Conservation (phyloP, 2,329 filamentous ascomycete genomes). For the Thielaviopsis musarum region DNA sequence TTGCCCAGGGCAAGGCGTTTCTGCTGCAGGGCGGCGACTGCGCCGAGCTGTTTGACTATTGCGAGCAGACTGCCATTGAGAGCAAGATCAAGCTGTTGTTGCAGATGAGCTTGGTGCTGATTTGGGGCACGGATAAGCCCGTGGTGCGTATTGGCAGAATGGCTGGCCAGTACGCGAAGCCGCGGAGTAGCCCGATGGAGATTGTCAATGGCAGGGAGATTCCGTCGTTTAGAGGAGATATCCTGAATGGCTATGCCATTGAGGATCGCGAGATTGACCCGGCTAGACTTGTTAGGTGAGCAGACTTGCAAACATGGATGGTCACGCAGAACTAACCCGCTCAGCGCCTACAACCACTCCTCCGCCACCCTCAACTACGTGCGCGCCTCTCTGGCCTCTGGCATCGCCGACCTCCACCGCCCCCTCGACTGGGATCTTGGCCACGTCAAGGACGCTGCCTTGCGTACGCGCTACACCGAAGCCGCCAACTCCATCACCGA, state of each 20-base stretch:
- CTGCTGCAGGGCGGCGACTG: constrained; percentile 93
- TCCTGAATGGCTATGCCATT: constrained; percentile 72
- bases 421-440: constrained; percentile 91
- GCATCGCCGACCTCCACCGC: constrained; percentile 83
- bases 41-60: constrained; percentile 95
- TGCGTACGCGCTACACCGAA: constrained; percentile 71
- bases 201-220: constrained; percentile 63
- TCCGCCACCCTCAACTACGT: constrained; percentile 91
- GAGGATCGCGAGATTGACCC: constrained; percentile 72
- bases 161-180: constrained; percentile 96
- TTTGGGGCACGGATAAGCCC: constrained; percentile 67
- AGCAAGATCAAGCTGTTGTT: constrained; percentile 91
- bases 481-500: constrained; percentile 81
- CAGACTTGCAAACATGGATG: not conserved
- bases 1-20: constrained; percentile 80
- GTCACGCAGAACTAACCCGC: not conserved
- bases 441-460: constrained; percentile 66
- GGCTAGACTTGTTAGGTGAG: constrained; percentile 55
- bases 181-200: constrained; percentile 76
- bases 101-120: constrained; percentile 91
- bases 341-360: constrained; percentile 82
- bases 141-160: constrained; percentile 91
- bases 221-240: constrained; percentile 85
- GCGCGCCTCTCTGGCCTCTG: constrained; percentile 64
- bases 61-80: constrained; percentile 74